phyloP scores from a whole-genome alignment of 306 rosid genomes.

The Echinosophora koreensis region DNA sequence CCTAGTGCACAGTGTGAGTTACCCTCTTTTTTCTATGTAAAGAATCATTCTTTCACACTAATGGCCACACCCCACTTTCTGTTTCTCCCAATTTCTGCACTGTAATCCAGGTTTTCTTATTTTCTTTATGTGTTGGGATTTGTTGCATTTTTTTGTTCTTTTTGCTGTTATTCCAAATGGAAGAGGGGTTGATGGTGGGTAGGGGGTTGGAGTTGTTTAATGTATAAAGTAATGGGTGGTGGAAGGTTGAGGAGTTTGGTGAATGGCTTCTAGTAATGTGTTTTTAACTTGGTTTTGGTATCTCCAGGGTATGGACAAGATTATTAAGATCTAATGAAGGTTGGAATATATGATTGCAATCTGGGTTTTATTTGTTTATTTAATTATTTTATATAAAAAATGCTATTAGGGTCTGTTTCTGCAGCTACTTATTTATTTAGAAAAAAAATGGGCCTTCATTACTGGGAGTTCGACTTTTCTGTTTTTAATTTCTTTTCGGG shows the following conservation, averaged over 20 bases:
- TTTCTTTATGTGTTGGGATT: slow-evolving; percentile 42
- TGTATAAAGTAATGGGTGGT: slow-evolving; percentile 40
- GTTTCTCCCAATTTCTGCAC: slow-evolving; percentile 42
- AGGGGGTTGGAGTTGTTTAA: slow-evolving; percentile 30
- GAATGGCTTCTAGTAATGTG: slow-evolving; percentile 46
- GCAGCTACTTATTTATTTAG: slow-evolving; percentile 43
- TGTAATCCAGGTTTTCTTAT: slow-evolving; percentile 11
- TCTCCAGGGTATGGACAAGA: slow-evolving; percentile 47
- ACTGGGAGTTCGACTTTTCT: slow-evolving; percentile 5
- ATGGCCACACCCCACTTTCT: neutral
- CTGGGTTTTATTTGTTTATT: slow-evolving; percentile 41
- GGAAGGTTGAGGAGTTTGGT: slow-evolving; percentile 26
- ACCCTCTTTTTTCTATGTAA: neutral
- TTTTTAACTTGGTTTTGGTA: slow-evolving; percentile 37
- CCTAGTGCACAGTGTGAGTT: neutral
- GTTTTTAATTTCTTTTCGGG: neutral
- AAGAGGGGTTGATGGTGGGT: slow-evolving; percentile 19
- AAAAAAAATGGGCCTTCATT: slow-evolving; percentile 45
- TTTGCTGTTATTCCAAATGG: slow-evolving; percentile 42
- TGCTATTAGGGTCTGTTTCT: slow-evolving; percentile 42
- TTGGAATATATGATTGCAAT: slow-evolving; percentile 53
- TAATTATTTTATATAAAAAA: neutral
- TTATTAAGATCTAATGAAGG: slow-evolving; percentile 59
- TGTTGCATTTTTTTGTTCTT: slow-evolving; percentile 31
- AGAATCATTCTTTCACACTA: neutral